These are phyloP conservation scores for Apiotrichum siamense DNA, from an alignment of 1,284 basidiomycete species.

Conservation along the genomic window DNA sequence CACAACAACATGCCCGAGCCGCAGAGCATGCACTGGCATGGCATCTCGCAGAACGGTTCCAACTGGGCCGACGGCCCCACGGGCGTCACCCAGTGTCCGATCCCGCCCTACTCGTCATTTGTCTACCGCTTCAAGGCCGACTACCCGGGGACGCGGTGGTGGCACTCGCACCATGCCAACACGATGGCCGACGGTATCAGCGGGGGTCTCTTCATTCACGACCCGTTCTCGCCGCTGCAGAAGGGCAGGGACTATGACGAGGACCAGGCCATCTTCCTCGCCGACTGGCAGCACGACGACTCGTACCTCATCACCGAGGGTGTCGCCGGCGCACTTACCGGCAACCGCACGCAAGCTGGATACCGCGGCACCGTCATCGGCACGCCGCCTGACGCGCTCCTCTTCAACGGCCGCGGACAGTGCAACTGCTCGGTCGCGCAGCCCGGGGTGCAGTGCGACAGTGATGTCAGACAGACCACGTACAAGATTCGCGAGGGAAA, in stretches of 20 bases:
- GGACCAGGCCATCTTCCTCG: slow-evolving; percentile 24
- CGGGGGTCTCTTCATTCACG: slow-evolving; percentile 31
- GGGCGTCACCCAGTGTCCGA: slow-evolving; percentile 50
- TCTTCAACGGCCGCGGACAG: slow-evolving; percentile 29
- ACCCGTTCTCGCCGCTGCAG: slow-evolving; percentile 19
- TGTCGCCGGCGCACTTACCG: slow-evolving; percentile 3
- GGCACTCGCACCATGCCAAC: slow-evolving; percentile 18
- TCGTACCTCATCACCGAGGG: slow-evolving; percentile 16
- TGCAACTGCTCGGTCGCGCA: slow-evolving; percentile 4
- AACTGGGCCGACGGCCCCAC: slow-evolving; percentile 30
- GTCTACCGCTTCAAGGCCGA: slow-evolving; percentile 46
- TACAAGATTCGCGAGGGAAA: too few species aligned
- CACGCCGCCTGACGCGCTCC: slow-evolving; percentile 20
- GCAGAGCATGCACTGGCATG: slow-evolving; percentile 34
- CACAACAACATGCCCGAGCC: slow-evolving; percentile 22
- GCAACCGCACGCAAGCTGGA: not conserved
- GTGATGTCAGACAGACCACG: too few species aligned
- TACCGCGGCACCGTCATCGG: slow-evolving; percentile 7
- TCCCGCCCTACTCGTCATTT: slow-evolving; percentile 51
- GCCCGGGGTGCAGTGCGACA: slow-evolving; percentile 7
- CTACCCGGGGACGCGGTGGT: slow-evolving; percentile 35
- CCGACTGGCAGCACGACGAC: slow-evolving; percentile 27
- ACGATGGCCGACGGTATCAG: slow-evolving; percentile 31
- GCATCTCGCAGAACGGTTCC: slow-evolving; percentile 28
- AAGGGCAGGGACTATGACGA: slow-evolving; percentile 29